Percentiles rank a stretch among this genome's conserved stretches.
Conservation (phyloP, 148 eudicot genomes). For the Rhododendron mucronatum region DNA sequence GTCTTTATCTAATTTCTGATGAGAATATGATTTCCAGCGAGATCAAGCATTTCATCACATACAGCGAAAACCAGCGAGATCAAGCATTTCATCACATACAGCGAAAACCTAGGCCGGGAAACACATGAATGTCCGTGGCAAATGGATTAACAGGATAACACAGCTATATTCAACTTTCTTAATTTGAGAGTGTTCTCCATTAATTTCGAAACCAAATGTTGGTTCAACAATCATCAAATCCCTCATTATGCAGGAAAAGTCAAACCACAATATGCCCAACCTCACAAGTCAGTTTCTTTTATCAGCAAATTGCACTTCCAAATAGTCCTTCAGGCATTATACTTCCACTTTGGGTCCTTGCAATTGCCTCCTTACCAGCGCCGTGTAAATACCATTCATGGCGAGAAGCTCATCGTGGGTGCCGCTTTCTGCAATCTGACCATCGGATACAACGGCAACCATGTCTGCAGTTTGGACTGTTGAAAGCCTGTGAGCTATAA, state of each 20-base stretch:
- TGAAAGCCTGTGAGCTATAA: constrained; percentile 93
- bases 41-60: not conserved
- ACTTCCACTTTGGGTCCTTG: constrained; percentile 50
- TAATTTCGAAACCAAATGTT: not conserved
- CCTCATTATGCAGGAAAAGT: not conserved
- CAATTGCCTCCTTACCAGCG: constrained; percentile 77
- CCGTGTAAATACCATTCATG: constrained; percentile 71
- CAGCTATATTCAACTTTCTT: not conserved
- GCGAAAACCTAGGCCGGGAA: not conserved
- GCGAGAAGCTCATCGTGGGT: constrained; percentile 69
- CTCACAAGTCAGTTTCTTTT: not conserved
- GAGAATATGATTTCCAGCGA: not conserved
- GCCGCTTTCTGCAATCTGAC: constrained; percentile 81
- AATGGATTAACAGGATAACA: not conserved
- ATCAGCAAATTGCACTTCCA: not conserved
- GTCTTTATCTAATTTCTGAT: not conserved
- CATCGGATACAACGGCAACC: constrained; percentile 87
- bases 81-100: not conserved
- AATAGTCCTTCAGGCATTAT: constrained; percentile 11
- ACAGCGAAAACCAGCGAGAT: not conserved
- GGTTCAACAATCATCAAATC: not conserved
- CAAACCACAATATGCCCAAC: not conserved
- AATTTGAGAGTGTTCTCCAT: not conserved
- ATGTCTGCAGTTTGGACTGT: constrained; percentile 82
- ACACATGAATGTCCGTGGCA: not conserved